Evolutionary conservation across 306 rosid genomes (phyloP).

Genomic region (Dryas drummondii): DNA sequence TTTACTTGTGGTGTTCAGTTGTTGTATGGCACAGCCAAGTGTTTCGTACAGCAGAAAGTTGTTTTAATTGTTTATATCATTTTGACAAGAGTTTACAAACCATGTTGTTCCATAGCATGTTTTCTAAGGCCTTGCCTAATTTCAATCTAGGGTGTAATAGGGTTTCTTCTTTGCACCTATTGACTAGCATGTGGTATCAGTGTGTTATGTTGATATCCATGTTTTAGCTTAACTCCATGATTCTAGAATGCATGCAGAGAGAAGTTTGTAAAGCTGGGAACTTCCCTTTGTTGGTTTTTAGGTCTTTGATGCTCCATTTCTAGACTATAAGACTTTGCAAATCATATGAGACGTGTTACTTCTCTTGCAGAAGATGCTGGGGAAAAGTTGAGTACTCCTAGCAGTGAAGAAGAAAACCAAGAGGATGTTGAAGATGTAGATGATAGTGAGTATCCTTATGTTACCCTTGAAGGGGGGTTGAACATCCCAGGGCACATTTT

Average conservation of each 20-base stretch:
- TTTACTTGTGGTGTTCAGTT: background rate
- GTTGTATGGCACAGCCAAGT: conserved; percentile 16
- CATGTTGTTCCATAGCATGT: background rate
- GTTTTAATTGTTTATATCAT: conserved; percentile 9
- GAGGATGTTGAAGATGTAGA: conserved; percentile 49
- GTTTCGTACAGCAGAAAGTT: background rate
- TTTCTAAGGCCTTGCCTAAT: background rate
- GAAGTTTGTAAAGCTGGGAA: background rate
- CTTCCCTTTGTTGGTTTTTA: background rate
- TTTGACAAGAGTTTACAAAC: background rate
- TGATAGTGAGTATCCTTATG: conserved; percentile 54
- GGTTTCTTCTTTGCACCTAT: background rate
- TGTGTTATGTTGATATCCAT: background rate
- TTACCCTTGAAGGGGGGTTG: conserved; percentile 86
- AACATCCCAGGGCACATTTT: conserved; percentile 69
- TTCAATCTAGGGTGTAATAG: background rate
- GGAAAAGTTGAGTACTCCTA: conserved; percentile 33
- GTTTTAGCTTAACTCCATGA: background rate
- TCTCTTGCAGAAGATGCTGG: conserved; percentile 48
- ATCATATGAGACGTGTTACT: conserved; percentile 24
- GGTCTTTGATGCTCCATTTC: background rate
- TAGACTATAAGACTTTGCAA: background rate
- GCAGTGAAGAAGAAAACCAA: conserved; percentile 53
- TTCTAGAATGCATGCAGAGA: background rate
- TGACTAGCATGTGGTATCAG: too few species aligned